Conservation (phyloP, 2,329 filamentous ascomycete genomes). For the Penicillium corylophilum region DNA sequence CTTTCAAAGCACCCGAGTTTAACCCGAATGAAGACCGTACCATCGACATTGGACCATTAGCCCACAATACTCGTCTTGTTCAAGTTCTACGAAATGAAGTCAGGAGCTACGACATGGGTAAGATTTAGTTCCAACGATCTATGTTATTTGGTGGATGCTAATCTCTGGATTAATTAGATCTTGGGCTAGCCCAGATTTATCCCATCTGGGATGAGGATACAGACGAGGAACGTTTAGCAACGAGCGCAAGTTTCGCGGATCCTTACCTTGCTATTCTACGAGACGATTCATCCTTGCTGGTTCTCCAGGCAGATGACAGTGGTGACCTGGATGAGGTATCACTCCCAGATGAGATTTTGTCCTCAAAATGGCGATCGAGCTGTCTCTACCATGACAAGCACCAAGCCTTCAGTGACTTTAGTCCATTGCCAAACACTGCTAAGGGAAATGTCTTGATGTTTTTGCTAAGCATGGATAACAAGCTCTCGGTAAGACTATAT, state of each 20-base stretch:
- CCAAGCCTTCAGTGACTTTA: slow-evolving; percentile 53
- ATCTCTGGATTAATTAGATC: slow-evolving; percentile 53
- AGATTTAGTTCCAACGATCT: slow-evolving; percentile 38
- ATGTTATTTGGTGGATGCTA: slow-evolving; percentile 10
- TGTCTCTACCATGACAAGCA: slow-evolving; percentile 73
- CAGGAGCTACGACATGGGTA: slow-evolving; percentile 84
- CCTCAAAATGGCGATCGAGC: slow-evolving; percentile 76
- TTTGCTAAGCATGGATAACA: slow-evolving; percentile 71
- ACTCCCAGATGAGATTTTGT: slow-evolving; percentile 57
- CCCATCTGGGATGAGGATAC: slow-evolving; percentile 91
- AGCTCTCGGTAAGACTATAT: slow-evolving; percentile 63
- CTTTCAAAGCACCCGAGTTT: slow-evolving; percentile 81
- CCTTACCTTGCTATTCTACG: slow-evolving; percentile 80
- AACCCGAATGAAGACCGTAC: slow-evolving; percentile 86
- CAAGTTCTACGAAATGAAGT: slow-evolving; percentile 86
- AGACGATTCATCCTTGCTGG: slow-evolving; percentile 76
- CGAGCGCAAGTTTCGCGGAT: slow-evolving; percentile 80
- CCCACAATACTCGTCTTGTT: slow-evolving; percentile 75
- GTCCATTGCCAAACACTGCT: slow-evolving; percentile 15
- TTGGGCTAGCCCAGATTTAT: slow-evolving; percentile 85
- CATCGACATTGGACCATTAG: slow-evolving; percentile 79
- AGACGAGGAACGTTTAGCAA: slow-evolving; percentile 69
- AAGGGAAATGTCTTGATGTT: slow-evolving; percentile 67
- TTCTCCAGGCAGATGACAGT: slow-evolving; percentile 76
- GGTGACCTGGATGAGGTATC: slow-evolving; percentile 84